These are phyloP conservation scores for Plantago elongata DNA, from an alignment of 257 asterid species.

Conservation along the genomic window DNA sequence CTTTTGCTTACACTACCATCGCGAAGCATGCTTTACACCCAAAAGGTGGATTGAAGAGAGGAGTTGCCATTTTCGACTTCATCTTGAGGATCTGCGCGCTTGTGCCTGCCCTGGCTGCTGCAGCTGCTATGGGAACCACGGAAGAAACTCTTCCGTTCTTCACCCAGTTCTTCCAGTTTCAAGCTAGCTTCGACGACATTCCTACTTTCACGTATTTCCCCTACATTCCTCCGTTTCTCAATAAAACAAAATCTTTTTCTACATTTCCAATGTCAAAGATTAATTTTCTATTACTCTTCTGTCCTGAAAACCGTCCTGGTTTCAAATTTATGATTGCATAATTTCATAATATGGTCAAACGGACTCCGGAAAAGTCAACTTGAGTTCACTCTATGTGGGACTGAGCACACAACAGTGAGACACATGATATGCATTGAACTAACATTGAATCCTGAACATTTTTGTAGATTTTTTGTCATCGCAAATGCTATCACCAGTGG, in stretches of 20 bases:
- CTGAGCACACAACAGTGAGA: too few species aligned
- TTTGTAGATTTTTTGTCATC: slow-evolving; percentile 36
- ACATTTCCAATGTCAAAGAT: not conserved
- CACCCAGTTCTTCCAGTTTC: slow-evolving; percentile 51
- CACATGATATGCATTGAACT: not conserved
- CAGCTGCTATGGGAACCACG: slow-evolving; percentile 49
- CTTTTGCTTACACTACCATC: slow-evolving; percentile 15
- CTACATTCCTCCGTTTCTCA: not conserved
- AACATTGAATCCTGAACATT: not conserved
- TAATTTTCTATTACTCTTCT: too few species aligned
- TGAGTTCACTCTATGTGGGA: too few species aligned
- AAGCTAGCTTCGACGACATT: slow-evolving; percentile 48
- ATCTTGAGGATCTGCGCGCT: slow-evolving; percentile 34
- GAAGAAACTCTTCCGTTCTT: slow-evolving; percentile 47
- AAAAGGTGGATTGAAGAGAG: slow-evolving; percentile 30
- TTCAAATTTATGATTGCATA: too few species aligned
- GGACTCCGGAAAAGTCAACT: too few species aligned
- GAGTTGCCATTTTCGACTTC: slow-evolving; percentile 37
- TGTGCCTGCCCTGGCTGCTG: slow-evolving; percentile 38
- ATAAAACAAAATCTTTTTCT: not conserved
- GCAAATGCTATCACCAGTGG: slow-evolving; percentile 45
- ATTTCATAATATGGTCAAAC: too few species aligned
- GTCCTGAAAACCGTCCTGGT: too few species aligned
- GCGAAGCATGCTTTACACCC: slow-evolving; percentile 15
- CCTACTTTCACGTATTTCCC: slow-evolving; percentile 36